Conservation (phyloP, 1,284 basidiomycete species). For the Ceratobasidium sp. region DNA sequence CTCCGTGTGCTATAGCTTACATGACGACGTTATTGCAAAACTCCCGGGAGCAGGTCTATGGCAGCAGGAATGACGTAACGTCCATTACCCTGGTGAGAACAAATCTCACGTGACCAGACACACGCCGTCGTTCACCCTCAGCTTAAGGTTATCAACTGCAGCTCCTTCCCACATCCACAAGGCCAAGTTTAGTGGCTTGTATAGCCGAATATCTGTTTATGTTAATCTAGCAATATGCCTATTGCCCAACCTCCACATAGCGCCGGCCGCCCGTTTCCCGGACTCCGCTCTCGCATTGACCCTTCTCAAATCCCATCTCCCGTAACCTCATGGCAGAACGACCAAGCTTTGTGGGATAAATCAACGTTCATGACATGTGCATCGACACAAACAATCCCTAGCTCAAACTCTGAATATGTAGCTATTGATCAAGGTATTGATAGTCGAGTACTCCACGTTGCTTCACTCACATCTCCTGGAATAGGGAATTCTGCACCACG, state of each 20-base stretch:
- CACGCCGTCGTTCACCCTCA: too few species aligned
- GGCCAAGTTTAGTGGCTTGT: not conserved
- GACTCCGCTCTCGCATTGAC: conserved; percentile 84
- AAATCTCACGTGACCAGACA: too few species aligned
- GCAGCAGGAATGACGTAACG: too few species aligned
- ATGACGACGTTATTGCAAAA: too few species aligned
- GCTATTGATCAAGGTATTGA: conserved; percentile 88
- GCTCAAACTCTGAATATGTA: conserved; percentile 86
- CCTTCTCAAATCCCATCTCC: conserved; percentile 92
- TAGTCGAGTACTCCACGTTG: not conserved
- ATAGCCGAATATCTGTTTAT: not conserved
- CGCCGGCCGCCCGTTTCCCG: conserved; percentile 53
- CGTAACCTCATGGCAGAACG: conserved; percentile 80
- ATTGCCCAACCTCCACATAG: conserved; percentile 51
- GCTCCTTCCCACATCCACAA: too few species aligned
- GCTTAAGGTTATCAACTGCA: too few species aligned
- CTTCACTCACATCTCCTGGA: conserved; percentile 6
- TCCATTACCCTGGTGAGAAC: too few species aligned
- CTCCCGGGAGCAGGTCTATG: too few species aligned
- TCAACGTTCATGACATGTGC: conserved; percentile 63
- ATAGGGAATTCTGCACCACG: conserved; percentile 73
- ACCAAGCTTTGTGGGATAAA: conserved; percentile 83
- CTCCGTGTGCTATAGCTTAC: too few species aligned
- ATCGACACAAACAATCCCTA: conserved; percentile 75
- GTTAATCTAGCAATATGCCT: conserved; percentile 4